Percentiles rank a stretch among this genome's conserved stretches.
phyloP scores from a whole-genome alignment of 768 basidiomycete species.

The Podaxis sp. region DNA sequence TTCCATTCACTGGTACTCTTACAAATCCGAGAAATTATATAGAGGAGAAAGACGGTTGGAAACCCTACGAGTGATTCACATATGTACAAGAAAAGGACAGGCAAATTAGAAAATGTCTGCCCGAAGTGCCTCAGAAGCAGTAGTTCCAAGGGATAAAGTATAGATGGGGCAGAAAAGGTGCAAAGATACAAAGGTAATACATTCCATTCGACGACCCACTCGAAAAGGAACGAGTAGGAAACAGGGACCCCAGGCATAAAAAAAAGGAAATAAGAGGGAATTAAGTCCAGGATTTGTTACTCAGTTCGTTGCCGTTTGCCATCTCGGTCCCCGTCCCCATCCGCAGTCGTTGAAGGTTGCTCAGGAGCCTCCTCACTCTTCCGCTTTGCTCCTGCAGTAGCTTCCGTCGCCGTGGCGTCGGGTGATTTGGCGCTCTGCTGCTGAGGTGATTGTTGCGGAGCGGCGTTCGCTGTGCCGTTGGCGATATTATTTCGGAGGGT shows the following conservation, averaged over 20 bases:
- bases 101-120: background rate
- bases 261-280: background rate
- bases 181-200: conserved; percentile 11
- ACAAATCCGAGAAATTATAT: background rate
- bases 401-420: conserved; percentile 11
- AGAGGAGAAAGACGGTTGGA: background rate
- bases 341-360: conserved; percentile 24
- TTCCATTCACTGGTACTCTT: background rate
- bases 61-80: background rate
- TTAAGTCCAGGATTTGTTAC: conserved; percentile 17
- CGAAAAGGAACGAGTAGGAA: conserved; percentile 1
- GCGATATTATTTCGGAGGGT: conserved; percentile 41
- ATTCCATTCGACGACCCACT: conserved; percentile 6
- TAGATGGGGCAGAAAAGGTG: conserved; percentile 6
- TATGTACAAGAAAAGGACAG: background rate
- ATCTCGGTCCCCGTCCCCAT: conserved; percentile 30
- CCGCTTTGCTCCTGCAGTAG: conserved; percentile 29
- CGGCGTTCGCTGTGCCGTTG: conserved; percentile 19
- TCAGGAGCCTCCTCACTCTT: conserved; percentile 40
- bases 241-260: background rate
- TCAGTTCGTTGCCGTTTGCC: conserved; percentile 44
- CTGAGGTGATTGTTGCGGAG: conserved; percentile 1
- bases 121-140: background rate
- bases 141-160: background rate
- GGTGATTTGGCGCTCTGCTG: background rate